A percentile compares a stretch with the other conserved stretches of the same genome.
Evolutionary conservation across 306 rosid species (phyloP).

Genomic region (Aeschynomene evenia): DNA sequence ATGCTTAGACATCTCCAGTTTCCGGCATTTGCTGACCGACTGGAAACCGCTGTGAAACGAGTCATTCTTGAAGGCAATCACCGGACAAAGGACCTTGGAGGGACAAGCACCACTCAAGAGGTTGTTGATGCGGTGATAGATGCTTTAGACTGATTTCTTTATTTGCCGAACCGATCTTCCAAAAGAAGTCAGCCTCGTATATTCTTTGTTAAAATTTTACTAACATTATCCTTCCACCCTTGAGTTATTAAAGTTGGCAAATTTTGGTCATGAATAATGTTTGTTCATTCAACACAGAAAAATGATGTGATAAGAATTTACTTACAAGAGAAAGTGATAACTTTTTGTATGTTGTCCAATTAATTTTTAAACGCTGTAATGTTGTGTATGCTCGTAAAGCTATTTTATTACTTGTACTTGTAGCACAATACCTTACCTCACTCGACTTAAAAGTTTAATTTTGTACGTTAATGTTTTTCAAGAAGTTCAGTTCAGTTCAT

Average conservation of each 20-base stretch:
- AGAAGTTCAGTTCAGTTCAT: no score
- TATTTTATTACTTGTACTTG: no score
- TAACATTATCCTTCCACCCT: slow-evolving; percentile 15
- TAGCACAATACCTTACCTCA: no score
- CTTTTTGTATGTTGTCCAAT: background rate
- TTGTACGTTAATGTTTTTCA: no score
- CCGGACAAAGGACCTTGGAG: slow-evolving; percentile 89
- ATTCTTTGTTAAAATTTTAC: slow-evolving; percentile 13
- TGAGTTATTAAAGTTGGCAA: slow-evolving; percentile 23
- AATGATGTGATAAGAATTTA: background rate
- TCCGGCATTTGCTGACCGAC: slow-evolving; percentile 86
- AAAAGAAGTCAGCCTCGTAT: slow-evolving; percentile 7
- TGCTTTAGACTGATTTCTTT: slow-evolving; percentile 52
- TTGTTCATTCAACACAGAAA: slow-evolving; percentile 17
- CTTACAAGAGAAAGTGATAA: background rate
- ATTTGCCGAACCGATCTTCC: slow-evolving; percentile 2
- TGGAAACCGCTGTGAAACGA: slow-evolving; percentile 74
- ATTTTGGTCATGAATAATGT: slow-evolving; percentile 31
- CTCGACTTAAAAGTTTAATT: no score
- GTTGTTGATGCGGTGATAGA: slow-evolving; percentile 77
- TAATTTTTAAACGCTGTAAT: background rate
- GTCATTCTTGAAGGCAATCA: slow-evolving; percentile 70
- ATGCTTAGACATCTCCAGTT: slow-evolving; percentile 95
- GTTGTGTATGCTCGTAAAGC: background rate
- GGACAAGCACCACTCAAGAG: slow-evolving; percentile 76